Evolutionary conservation across 345 rosid species (phyloP), one percentile per base, ranked within the genome.

Genomic region (Carallia pectinifolia): DNA sequence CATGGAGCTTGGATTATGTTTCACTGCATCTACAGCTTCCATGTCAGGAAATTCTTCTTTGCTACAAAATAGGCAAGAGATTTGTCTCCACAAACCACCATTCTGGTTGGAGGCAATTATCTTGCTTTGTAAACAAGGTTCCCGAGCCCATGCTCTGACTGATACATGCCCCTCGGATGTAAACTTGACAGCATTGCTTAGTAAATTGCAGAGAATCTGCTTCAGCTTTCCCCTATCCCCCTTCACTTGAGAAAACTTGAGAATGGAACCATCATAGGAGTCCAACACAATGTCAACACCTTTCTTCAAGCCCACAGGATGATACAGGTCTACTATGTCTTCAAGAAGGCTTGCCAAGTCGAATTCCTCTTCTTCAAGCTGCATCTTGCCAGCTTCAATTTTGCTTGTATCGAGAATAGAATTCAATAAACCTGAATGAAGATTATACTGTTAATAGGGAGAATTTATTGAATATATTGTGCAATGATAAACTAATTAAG

Each of bases 131-230:
- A 83, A 67, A 69, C 72, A 68, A 4, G 87, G 86, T 62, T 82
- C 85, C 54, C 63, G 77, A 27, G 82, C 86, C 91, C 88, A 87
- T 65, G 84, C 89, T 68, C 95, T 73, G 50, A 94, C 81, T 1
- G 74, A 23, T 7, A 88, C 68, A 50, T 94, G 90, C 1, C 98
- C 96, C 0, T 88, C 81, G 2, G 67, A 61, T 3, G 96, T 94
- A 68, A 88, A 94, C 76, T 94, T 94, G 31, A 94, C 87, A 34
- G 97, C 93, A 73, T 94, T 94, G 84, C 89, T 83, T 0, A 88
- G 70, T 62, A 94, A 71, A 73, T 91, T 94, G 18, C 79, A 74
- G 33, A 94, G 69, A 39, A 91, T 71, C 68, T 88, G 96, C 36
- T 81, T 81, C 19, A 91, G 83, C 71, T 83, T 91, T 50, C 81